Percentiles rank a stretch among this genome's conserved stretches.
Conservation (phyloP, 192 early-diverging fungal species). For the Podila epigama region DNA sequence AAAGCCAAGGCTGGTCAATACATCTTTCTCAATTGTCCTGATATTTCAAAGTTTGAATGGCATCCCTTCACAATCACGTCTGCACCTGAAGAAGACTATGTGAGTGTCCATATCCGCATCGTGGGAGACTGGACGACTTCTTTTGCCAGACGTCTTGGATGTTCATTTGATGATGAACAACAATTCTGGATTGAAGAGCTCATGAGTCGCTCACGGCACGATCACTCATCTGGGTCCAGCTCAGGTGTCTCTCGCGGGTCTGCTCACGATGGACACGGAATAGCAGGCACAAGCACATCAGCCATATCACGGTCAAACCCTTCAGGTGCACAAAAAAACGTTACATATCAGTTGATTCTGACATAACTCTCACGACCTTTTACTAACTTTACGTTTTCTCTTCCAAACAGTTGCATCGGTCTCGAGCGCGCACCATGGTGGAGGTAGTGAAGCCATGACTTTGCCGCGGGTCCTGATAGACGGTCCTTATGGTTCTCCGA, state of each 20-base stretch:
- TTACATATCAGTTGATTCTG: not conserved
- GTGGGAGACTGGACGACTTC: constrained; percentile 74
- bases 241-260: constrained; percentile 66
- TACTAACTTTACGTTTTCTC: no score
- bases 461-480: constrained; percentile 69
- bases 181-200: constrained; percentile 13
- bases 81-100: constrained; percentile 76
- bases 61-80: constrained; percentile 82
- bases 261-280: not conserved
- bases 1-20: constrained; percentile 71
- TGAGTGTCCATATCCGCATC: constrained; percentile 79
- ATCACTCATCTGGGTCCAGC: constrained; percentile 50
- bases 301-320: not conserved
- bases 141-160: constrained; percentile 65
- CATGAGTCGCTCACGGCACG: not conserved
- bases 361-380: not conserved
- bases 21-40: constrained; percentile 74
- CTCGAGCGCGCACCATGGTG: not conserved
- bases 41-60: constrained; percentile 75
- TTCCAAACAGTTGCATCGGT: not conserved
- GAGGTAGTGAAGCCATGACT: constrained; percentile 1
- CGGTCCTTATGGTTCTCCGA: constrained; percentile 73
- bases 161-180: constrained; percentile 47
- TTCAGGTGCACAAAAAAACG: not conserved
- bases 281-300: not conserved